Base-by-base conservation (phyloP, 192 early-diverging fungal species). In the Podochytrium sp. region DNA sequence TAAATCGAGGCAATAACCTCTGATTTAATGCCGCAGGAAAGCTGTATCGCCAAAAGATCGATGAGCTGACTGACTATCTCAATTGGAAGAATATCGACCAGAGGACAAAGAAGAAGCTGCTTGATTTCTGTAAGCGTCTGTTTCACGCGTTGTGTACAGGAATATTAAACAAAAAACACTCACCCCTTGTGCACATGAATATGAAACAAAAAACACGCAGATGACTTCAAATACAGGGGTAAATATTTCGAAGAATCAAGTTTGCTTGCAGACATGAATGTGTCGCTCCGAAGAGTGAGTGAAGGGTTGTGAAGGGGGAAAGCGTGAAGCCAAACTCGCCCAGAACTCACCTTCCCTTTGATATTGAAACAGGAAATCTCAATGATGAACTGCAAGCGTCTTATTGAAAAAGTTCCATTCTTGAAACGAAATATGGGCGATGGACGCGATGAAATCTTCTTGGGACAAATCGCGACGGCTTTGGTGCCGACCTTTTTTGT, bases 371-470 rank as follows among this genome's bases (percentile, higher is more conserved):
- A 41, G 78, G 79, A 57, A 79, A 41, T 71, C 18, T 73, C 59
- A 27, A 63, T 23, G 32, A 79, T 71, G 30, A 79, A 47, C 29
- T 73, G 65, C 67, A 72, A 43, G 53, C 12, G 79, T 20, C 39
- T 79, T 12, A 78, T 79, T 16, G 62, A 73, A 64, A 68, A 79
- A 38, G 78, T 79, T 23, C 78, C 78, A 25, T 79, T 79, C 65
- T n/a, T 79, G 57, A 59, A 78, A 47, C 37, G 78, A 12, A 49
- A 65, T 35, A 34, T 33, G 23, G 35, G 35, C n/a, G 78, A 79
- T 38, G 78, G 78, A 29, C 34, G 75, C 6, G 78, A 79, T 52
- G 76, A 78, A 25, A 33, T 59, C 12, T 79, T 55, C 53, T 16
- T 78, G 34, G 75, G 78, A 40, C 16, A 78, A 30, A 50, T 79